Base-by-base conservation (phyloP, 768 basidiomycete genomes). In the Russula sp. region DNA sequence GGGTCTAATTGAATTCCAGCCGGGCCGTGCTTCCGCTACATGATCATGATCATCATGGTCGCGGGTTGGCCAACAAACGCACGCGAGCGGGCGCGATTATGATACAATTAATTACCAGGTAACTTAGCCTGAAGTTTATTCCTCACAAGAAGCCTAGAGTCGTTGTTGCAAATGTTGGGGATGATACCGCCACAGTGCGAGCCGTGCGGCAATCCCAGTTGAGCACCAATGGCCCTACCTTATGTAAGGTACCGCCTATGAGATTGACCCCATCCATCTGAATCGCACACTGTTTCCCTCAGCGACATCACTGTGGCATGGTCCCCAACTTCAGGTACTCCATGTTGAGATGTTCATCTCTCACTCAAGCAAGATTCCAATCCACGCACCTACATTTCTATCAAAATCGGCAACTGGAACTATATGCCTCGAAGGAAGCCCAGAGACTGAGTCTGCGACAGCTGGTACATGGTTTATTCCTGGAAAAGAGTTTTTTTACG, bases 381-480 rank as follows among this genome's bases (percentile, higher is more conserved):
- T 69, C 68, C 40, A 71, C 66, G 18, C 70, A 71, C 2, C 62
- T 66, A 8, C 74, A 76, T 37, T 94, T 94, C 71, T 94, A 94
- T 70, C 86, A 89, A 69, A 94, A 93, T 68, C 82, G 82, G 69
- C 89, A 91, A 60, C 75, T 94, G 55, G 91, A 94, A 68, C 74
- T 86, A 1, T 91, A 89, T 80, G 91, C 92, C 4, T 78, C 85
- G 32, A 88, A 82, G 70, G 80, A 86, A 66, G 84, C 89, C 0
- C 83, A 88, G 62, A 77, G 85, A 62, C 75, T 94, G 68, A 88
- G 88, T 10, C 77, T 94, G 42, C 79, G 91, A 66, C 91, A 94
- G 70, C 81, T 94, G 68, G 91, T 93, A 76, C 61, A 77, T 58
- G 31, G 27, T 34, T 31, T n/a, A n/a, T 63, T 42, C 18, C 51